Base-by-base conservation (phyloP, 108 stramenopile species). In the Thalassiosira profunda region DNA sequence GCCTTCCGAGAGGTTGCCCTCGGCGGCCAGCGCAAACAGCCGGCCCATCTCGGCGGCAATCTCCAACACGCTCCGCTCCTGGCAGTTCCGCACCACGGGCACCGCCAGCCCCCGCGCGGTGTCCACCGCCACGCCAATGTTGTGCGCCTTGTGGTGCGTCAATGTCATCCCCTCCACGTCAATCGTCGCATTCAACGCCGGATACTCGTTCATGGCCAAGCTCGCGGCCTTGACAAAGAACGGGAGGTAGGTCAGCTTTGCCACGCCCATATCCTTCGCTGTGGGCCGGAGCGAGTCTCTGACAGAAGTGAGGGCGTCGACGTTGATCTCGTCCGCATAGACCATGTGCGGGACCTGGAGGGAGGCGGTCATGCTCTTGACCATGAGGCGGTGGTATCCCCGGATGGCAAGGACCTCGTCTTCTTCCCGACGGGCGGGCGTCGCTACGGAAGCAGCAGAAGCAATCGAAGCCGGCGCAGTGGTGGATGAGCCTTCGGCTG, bases 111-210 rank as follows among this genome's bases (percentile, higher is more conserved):
- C 99, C 34, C 82, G 79, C 1, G 86, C 83, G 0, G 97, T 98
- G 74, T 98, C 98, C 90, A 99, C 98, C 38, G 99, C 99, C 43
- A 99, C 90, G 12, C 99, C 98, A 57, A 99, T 89, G 68, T 98
- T 89, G 73, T 98, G 99, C 54, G 73, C 62, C 5, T 40, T 65
- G 41, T 96, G 91, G n/a, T 94, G 72, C 6, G 79, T 80, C 29
- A 98, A 60, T 25, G 77, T 80, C 58, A 79, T 67, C 24, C 62
- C 60, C 37, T 91, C 94, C 12, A 65, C 79, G 48, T 91, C 84
- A 11, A 96, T 79, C n/a, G 72, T 81, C 5, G 95, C 80, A 74
- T 99, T 99, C 43, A 99, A 48, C 1, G 75, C 28, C 4, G 99
- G 99, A 81, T 76, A 97, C 18, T 93, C 68, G 14, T 31, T 57